Conservation (phyloP, 139 green algal species). For the Chara braunii region DNA sequence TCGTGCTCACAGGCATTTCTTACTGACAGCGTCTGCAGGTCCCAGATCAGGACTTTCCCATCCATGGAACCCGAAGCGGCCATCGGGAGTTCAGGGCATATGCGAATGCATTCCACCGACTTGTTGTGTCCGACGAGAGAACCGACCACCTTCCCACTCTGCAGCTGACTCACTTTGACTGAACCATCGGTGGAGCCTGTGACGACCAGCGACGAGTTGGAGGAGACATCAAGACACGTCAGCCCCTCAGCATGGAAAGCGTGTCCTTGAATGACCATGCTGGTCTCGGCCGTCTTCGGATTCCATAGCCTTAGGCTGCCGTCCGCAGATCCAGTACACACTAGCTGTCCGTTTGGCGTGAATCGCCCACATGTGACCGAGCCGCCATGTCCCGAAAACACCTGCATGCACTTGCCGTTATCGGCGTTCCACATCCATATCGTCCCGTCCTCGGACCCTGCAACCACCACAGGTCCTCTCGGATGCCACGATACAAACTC, state of each 20-base stretch:
- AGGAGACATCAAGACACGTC: slow-evolving; percentile 55
- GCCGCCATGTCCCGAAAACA: slow-evolving; percentile 75
- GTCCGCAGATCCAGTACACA: slow-evolving; percentile 77
- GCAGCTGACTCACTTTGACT: no score
- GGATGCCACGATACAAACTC: slow-evolving; percentile 84
- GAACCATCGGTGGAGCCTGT: slow-evolving; percentile 21
- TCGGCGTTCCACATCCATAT: slow-evolving; percentile 92
- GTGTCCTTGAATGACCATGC: slow-evolving; percentile 8
- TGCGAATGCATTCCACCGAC: slow-evolving; percentile 59
- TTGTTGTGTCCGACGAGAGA: slow-evolving; percentile 63
- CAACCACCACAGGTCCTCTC: slow-evolving; percentile 74
- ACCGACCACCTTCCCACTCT: not conserved
- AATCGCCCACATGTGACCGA: slow-evolving; percentile 76
- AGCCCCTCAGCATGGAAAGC: slow-evolving; percentile 64
- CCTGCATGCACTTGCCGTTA: slow-evolving; percentile 76
- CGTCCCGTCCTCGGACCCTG: slow-evolving; percentile 83
- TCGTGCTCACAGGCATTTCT: not conserved
- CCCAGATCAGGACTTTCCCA: slow-evolving; percentile 62
- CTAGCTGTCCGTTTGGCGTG: slow-evolving; percentile 60
- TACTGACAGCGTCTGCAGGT: slow-evolving; percentile 19
- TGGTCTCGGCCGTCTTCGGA: not conserved
- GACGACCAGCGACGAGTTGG: slow-evolving; percentile 1
- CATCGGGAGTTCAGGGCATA: slow-evolving; percentile 46
- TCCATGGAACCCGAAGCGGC: slow-evolving; percentile 72
- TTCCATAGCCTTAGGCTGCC: slow-evolving; percentile 46